Evolutionary conservation across 768 basidiomycete species (phyloP).

Genomic region (Tephrocybe rancida): DNA sequence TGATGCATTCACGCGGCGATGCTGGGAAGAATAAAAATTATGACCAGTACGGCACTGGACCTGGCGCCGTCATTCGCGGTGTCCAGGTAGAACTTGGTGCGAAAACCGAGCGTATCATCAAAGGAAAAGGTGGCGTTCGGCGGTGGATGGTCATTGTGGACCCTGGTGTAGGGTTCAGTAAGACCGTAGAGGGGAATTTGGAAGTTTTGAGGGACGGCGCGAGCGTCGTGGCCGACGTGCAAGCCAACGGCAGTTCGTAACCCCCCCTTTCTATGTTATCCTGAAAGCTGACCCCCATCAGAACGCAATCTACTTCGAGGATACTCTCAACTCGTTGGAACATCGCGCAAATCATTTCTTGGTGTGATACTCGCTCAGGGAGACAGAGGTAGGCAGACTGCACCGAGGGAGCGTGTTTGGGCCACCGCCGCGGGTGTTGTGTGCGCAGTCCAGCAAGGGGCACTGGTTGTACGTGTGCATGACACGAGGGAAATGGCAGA

Average conservation of each 20-base stretch:
- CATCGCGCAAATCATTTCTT: constrained; percentile 85
- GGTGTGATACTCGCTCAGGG: constrained; percentile 60
- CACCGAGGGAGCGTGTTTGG: constrained; percentile 68
- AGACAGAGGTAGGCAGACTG: constrained; percentile 54
- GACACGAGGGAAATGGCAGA: constrained; percentile 76
- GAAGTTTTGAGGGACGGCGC: constrained; percentile 58
- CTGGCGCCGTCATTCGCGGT: constrained; percentile 59
- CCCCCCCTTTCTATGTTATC: not conserved
- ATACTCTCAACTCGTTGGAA: constrained; percentile 72
- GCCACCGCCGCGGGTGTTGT: constrained; percentile 81
- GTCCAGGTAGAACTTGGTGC: constrained; percentile 72
- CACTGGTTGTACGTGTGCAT: constrained; percentile 80
- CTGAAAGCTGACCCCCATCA: constrained; percentile 4
- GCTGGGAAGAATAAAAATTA: constrained; percentile 77
- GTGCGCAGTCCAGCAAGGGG: constrained; percentile 75
- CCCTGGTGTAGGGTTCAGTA: constrained; percentile 95
- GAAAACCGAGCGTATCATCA: constrained; percentile 66
- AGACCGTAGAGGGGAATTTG: constrained; percentile 75
- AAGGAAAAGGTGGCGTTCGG: constrained; percentile 70
- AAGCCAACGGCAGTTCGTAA: constrained; percentile 30
- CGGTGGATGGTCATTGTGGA: constrained; percentile 91
- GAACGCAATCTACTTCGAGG: constrained; percentile 54
- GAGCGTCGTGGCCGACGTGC: constrained; percentile 44
- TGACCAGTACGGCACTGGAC: constrained; percentile 37
- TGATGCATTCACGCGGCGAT: constrained; percentile 95